Evolutionary conservation across 2,329 filamentous ascomycete species (phyloP).

Genomic region (Hymenoscyphus albidus): DNA sequence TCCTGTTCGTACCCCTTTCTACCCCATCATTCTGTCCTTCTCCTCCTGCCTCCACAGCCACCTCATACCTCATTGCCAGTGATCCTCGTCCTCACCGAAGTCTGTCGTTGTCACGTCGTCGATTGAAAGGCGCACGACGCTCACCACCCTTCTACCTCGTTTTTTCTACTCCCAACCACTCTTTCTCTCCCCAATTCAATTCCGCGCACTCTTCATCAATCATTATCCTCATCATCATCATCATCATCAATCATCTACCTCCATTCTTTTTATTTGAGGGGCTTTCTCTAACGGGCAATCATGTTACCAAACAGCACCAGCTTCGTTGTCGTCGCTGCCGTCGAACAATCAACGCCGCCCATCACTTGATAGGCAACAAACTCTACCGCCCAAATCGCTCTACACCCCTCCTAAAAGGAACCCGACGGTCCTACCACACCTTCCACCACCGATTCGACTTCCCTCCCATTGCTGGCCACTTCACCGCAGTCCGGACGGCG

Average conservation of each 20-base stretch:
- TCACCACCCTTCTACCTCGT: slow-evolving; percentile 21
- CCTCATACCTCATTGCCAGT: slow-evolving; percentile 11
- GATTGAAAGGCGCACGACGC: slow-evolving; percentile 23
- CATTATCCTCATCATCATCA: slow-evolving; percentile 2
- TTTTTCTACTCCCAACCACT: slow-evolving; percentile 20
- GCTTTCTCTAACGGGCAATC: slow-evolving; percentile 37
- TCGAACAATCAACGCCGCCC: slow-evolving; percentile 27
- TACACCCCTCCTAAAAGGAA: slow-evolving; percentile 22
- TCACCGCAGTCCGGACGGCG: slow-evolving; percentile 5
- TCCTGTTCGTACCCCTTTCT: slow-evolving; percentile 35
- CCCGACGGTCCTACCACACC: slow-evolving; percentile 16
- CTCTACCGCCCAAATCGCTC: slow-evolving; percentile 12
- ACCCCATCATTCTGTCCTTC: slow-evolving; percentile 13
- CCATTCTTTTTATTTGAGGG: slow-evolving; percentile 28
- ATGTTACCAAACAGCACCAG: slow-evolving; percentile 37
- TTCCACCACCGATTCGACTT: not conserved
- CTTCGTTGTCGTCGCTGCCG: slow-evolving; percentile 24
- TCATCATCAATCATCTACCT: slow-evolving; percentile 2
- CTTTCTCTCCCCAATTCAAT: not conserved
- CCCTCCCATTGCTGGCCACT: slow-evolving; percentile 6
- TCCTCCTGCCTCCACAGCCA: slow-evolving; percentile 1
- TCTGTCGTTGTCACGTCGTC: slow-evolving; percentile 18
- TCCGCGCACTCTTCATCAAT: slow-evolving; percentile 16
- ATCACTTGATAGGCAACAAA: slow-evolving; percentile 34
- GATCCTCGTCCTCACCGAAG: slow-evolving; percentile 13